Conservation (phyloP, 2,329 filamentous ascomycete genomes). For the Trichoderma citrinoviride region DNA sequence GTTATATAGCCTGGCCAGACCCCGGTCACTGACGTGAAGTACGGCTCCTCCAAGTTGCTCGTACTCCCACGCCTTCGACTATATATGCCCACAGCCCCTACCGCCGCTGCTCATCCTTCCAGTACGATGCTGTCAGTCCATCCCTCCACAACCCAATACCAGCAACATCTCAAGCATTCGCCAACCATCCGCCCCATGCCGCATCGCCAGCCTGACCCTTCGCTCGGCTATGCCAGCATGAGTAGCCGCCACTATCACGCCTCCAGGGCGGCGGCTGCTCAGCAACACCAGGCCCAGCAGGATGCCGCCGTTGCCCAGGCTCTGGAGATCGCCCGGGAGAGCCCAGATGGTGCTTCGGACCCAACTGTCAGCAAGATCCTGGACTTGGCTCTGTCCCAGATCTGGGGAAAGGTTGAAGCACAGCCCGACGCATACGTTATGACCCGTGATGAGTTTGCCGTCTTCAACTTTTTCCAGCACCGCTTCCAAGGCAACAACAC, state of each 20-base stretch:
- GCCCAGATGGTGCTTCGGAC: slow-evolving; percentile 63
- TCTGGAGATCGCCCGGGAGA: slow-evolving; percentile 73
- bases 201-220: slow-evolving; percentile 27
- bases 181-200: slow-evolving; percentile 25
- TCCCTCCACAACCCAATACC: slow-evolving; percentile 22
- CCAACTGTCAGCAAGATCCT: slow-evolving; percentile 62
- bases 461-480: slow-evolving; percentile 81
- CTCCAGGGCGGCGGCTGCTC: slow-evolving; percentile 26
- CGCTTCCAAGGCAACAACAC: slow-evolving; percentile 56
- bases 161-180: slow-evolving; percentile 20
- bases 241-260: slow-evolving; percentile 22
- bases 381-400: slow-evolving; percentile 58
- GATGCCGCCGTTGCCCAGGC: slow-evolving; percentile 59
- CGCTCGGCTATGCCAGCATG: slow-evolving; percentile 21
- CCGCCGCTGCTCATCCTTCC: neutral
- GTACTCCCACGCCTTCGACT: neutral
- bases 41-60: neutral
- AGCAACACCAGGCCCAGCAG: slow-evolving; percentile 28
- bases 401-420: slow-evolving; percentile 66
- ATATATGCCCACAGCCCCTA: slow-evolving; percentile 24
- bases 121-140: slow-evolving; percentile 28
- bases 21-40: slow-evolving; percentile 12
- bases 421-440: slow-evolving; percentile 71
- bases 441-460: slow-evolving; percentile 72
- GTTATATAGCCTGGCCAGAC: slow-evolving; percentile 8